Evolutionary conservation across 345 rosid genomes (phyloP), one percentile per base, ranked within the genome.

Genomic region (Lepidium sativum): DNA sequence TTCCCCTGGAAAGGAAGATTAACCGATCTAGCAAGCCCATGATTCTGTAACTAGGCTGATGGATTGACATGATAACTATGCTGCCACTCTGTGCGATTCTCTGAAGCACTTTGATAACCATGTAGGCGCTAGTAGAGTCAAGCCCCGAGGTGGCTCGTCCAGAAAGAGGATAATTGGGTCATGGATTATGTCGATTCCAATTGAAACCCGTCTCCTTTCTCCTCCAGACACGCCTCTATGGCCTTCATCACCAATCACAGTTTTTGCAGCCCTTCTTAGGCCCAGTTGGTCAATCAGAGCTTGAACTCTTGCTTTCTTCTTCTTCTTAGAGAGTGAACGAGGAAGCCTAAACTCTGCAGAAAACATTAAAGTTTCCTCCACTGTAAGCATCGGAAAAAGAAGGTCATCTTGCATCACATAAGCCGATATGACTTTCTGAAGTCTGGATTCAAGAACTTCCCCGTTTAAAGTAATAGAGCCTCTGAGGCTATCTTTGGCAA

Each of bases 321-420:
- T 82, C 38, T 68, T 73, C 79, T 57, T 87, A 34, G 96, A 84
- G 5, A 92, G 85, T 4, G 94, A 82, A 1, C 87, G 89, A 13
- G 98, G 98, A 32, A 92, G 95, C 71, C 97, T 72, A 78, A 92
- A 92, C 78, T 89, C 98, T 2, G 97, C 97, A 0, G 98, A 81
- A 70, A 92, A 89, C 97, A 87, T 89, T 23, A 92, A 72, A 1
- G 98, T 92, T 70, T 92, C 98, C 47, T 92, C 90, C 9, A 92
- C 95, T 0, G 98, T 92, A 8, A 92, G 78, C 98, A 92, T 94
- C 0, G 99, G 99, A 39, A 90, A 94, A 40, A 94, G 73, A 20
- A 92, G 89, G 67, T 92, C 98, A 32, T 92, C 97, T 64, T 92
- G 98, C 97, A 86, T 87, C 3, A 94, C 99, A 55, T 94, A 94